Evolutionary conservation across 768 basidiomycete species (phyloP).

Genomic region (Roridomyces roridus): DNA sequence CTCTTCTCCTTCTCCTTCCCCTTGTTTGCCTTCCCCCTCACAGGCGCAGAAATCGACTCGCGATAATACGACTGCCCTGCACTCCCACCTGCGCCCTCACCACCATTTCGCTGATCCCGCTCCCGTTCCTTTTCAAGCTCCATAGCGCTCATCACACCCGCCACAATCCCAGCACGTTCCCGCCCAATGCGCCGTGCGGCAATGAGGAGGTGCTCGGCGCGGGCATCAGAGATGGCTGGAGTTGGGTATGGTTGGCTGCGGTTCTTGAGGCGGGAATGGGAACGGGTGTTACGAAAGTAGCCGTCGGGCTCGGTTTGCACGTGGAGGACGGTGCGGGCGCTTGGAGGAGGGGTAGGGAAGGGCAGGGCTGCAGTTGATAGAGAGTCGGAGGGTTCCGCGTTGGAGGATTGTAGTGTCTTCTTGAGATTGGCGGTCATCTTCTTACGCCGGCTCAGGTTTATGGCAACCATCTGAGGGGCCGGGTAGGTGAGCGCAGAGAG

Average conservation of each 20-base stretch:
- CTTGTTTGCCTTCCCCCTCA: too few species aligned
- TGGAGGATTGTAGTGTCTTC: conserved; percentile 24
- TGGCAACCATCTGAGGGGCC: conserved; percentile 24
- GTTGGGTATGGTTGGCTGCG: conserved; percentile 41
- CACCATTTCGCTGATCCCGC: conserved; percentile 30
- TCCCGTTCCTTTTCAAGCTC: conserved; percentile 35
- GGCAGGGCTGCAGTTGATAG: neutral
- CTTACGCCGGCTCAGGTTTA: conserved; percentile 32
- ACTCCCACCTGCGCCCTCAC: conserved; percentile 3
- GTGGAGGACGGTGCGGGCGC: conserved; percentile 22
- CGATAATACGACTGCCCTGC: too few species aligned
- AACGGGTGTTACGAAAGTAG: too few species aligned
- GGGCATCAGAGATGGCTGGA: conserved; percentile 75
- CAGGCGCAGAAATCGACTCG: too few species aligned
- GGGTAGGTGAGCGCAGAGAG: conserved; percentile 33
- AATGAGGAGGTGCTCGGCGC: conserved; percentile 71
- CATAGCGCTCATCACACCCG: conserved; percentile 51
- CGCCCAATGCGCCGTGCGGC: conserved; percentile 76
- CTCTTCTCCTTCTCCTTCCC: too few species aligned
- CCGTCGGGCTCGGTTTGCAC: too few species aligned
- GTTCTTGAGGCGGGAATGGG: too few species aligned
- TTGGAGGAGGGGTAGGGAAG: conserved; percentile 7
- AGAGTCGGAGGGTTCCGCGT: neutral
- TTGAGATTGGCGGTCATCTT: conserved; percentile 25
- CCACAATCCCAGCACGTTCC: conserved; percentile 60